phyloP scores from a whole-genome alignment of 257 asterid genomes.

The Solanum clarkiae region DNA sequence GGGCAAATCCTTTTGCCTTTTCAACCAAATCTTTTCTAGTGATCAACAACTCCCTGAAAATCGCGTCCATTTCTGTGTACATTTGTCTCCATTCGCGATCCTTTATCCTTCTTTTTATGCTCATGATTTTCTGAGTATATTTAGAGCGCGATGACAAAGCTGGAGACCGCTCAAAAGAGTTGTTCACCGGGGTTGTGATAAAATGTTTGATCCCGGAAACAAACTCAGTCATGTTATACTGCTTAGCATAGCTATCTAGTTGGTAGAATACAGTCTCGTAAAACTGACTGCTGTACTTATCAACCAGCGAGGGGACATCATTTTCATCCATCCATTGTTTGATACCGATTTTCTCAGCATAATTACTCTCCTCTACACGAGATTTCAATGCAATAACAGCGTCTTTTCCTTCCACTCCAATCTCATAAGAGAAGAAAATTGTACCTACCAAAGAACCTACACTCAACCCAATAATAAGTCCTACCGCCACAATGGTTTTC shows the following conservation, averaged over 20 bases:
- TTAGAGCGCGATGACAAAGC: slow-evolving; percentile 54
- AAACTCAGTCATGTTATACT: slow-evolving; percentile 81
- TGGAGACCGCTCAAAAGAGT: slow-evolving; percentile 37
- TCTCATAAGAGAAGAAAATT: slow-evolving; percentile 69
- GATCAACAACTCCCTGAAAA: slow-evolving; percentile 55
- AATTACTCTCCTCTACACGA: slow-evolving; percentile 74
- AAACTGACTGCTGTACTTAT: slow-evolving; percentile 50
- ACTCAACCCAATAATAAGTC: slow-evolving; percentile 67
- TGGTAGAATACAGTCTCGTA: slow-evolving; percentile 74
- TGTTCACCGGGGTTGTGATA: slow-evolving; percentile 21
- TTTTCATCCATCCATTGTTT: slow-evolving; percentile 93
- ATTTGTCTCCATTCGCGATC: slow-evolving; percentile 67
- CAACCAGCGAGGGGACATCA: slow-evolving; percentile 80
- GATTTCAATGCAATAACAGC: slow-evolving; percentile 73
- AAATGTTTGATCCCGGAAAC: slow-evolving; percentile 68
- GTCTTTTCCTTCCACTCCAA: slow-evolving; percentile 86
- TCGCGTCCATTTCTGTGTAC: slow-evolving; percentile 45
- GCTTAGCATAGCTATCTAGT: slow-evolving; percentile 68
- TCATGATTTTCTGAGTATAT: slow-evolving; percentile 51
- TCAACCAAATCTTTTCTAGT: slow-evolving; percentile 62
- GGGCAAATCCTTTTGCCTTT: slow-evolving; percentile 77
- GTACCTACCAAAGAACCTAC: slow-evolving; percentile 58
- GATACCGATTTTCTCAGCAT: slow-evolving; percentile 79
- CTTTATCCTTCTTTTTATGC: slow-evolving; percentile 29
- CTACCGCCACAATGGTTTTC: slow-evolving; percentile 77